Evolutionary conservation across 257 asterid species (phyloP).

Genomic region (Salvia splendens): DNA sequence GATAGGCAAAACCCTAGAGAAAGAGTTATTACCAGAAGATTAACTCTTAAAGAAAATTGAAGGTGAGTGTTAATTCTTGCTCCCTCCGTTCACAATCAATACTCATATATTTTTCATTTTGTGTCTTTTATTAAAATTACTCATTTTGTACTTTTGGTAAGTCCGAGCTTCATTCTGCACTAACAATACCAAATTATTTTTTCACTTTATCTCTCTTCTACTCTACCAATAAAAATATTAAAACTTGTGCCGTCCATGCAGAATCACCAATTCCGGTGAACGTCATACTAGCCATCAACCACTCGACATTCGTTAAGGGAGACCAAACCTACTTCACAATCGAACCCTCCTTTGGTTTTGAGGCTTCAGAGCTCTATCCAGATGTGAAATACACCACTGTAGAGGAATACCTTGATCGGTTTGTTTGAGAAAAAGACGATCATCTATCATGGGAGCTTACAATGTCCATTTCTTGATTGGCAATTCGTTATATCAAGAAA

Average conservation of each 20-base stretch:
- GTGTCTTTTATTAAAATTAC: too few relatives aligned
- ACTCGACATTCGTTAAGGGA: conserved; percentile 59
- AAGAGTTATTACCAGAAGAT: conserved; percentile 48
- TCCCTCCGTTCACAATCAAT: too few relatives aligned
- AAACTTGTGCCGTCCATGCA: conserved; percentile 24
- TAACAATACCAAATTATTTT: too few relatives aligned
- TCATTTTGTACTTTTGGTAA: too few relatives aligned
- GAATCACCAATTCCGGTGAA: conserved; percentile 59
- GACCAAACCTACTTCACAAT: conserved; percentile 61
- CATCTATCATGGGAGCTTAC: neutral
- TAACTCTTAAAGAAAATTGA: conserved; percentile 49
- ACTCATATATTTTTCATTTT: too few relatives aligned
- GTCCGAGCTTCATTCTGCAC: too few relatives aligned
- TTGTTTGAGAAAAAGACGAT: neutral
- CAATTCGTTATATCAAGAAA: neutral
- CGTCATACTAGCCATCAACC: conserved; percentile 44
- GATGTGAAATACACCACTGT: conserved; percentile 10
- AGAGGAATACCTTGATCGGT: neutral
- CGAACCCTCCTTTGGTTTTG: conserved; percentile 59
- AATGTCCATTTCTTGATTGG: neutral
- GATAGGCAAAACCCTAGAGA: conserved; percentile 71
- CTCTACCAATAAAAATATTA: too few relatives aligned
- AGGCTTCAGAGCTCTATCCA: conserved; percentile 51
- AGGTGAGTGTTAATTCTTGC: conserved; percentile 33
- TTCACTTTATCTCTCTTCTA: too few relatives aligned